phyloP scores from a whole-genome alignment of 2,329 filamentous ascomycete species.

The Mycosphaerella sp. region DNA sequence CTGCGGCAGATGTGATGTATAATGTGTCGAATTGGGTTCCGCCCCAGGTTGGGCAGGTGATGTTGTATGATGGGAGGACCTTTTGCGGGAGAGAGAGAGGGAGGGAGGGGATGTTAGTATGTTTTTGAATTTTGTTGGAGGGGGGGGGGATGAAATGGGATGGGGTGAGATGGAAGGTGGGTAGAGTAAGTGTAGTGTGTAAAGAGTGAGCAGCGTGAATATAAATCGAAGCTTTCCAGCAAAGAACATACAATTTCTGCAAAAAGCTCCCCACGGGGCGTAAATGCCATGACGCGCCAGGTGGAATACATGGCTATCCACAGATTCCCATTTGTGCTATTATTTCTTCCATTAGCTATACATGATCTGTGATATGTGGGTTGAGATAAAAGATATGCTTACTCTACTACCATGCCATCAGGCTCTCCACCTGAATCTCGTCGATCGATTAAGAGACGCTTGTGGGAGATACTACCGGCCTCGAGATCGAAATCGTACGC shows the following conservation, averaged over 20 bases:
- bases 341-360: background rate
- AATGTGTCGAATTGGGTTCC: constrained; percentile 2
- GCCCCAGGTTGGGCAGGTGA: constrained; percentile 8
- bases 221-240: no score
- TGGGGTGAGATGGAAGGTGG: no score
- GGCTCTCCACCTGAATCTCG: constrained; percentile 6
- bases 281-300: constrained; percentile 6
- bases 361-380: background rate
- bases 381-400: background rate
- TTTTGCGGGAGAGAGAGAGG: background rate
- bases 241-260: constrained; percentile 2
- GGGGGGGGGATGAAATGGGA: no score
- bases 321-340: constrained; percentile 4
- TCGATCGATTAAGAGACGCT: constrained; percentile 3
- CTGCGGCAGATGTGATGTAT: background rate
- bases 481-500: constrained; percentile 9
- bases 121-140: no score
- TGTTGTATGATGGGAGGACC: constrained; percentile 6
- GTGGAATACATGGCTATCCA: constrained; percentile 9
- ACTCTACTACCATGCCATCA: constrained; percentile 2
- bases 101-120: no score
- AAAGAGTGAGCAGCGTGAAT: no score
- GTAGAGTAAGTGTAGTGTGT: no score
- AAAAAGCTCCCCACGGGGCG: background rate
- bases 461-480: constrained; percentile 4